phyloP scores from a whole-genome alignment of 2,329 filamentous ascomycete species.

The Tolypocladium pustulatum region DNA sequence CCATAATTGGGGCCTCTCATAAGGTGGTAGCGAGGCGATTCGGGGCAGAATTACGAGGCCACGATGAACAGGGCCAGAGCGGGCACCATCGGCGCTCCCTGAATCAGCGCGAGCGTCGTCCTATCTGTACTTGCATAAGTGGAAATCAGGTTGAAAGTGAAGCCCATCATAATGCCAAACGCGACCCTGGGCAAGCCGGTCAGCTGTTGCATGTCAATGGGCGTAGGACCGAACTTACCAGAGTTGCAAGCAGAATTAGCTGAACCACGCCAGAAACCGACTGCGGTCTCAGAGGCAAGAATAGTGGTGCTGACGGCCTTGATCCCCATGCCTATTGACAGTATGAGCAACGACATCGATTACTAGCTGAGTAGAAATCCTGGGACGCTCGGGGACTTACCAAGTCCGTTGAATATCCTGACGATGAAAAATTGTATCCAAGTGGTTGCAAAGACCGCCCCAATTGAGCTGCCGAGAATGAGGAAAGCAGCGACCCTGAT shows the following conservation, averaged over 20 bases:
- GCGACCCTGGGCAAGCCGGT: slow-evolving; percentile 16
- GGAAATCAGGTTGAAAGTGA: slow-evolving; percentile 26
- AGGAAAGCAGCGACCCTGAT: slow-evolving; percentile 27
- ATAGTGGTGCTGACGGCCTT: slow-evolving; percentile 38
- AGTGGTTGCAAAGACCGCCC: slow-evolving; percentile 18
- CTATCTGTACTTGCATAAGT: slow-evolving; percentile 8
- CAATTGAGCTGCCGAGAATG: slow-evolving; percentile 27
- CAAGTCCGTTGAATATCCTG: slow-evolving; percentile 26
- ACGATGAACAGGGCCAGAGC: slow-evolving; percentile 22
- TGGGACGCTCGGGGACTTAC: slow-evolving; percentile 11
- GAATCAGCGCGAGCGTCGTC: slow-evolving; percentile 19
- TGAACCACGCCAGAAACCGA: slow-evolving; percentile 36
- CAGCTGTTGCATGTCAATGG: not conserved
- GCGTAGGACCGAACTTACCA: slow-evolving; percentile 15
- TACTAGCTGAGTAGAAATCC: not conserved
- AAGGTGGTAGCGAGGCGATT: slow-evolving; percentile 31
- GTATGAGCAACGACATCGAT: not conserved
- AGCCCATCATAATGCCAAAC: slow-evolving; percentile 25
- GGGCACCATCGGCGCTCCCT: slow-evolving; percentile 28
- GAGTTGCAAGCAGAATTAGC: slow-evolving; percentile 35
- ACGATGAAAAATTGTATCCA: slow-evolving; percentile 24
- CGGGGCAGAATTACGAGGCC: slow-evolving; percentile 26
- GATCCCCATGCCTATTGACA: slow-evolving; percentile 31
- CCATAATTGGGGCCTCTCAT: slow-evolving; percentile 25
- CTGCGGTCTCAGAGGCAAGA: slow-evolving; percentile 33